phyloP scores from a whole-genome alignment of 2,329 filamentous ascomycete species.

The Zymoseptoria pseudotritici region DNA sequence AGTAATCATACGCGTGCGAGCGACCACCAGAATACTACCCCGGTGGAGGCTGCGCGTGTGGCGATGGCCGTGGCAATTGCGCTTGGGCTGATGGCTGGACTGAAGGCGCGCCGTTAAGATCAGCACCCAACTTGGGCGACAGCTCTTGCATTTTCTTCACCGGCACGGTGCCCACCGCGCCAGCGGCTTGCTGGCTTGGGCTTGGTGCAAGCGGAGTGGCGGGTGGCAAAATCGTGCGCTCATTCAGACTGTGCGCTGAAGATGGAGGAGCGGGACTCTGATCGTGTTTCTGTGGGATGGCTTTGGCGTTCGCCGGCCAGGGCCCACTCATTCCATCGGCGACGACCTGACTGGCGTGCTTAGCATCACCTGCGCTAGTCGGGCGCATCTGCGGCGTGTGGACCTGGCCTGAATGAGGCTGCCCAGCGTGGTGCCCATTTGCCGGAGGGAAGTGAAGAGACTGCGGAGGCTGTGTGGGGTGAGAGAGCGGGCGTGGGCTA shows the following conservation, averaged over 20 bases:
- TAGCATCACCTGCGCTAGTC: conserved; percentile 4
- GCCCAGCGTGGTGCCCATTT: conserved; percentile 7
- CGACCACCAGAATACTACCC: background rate
- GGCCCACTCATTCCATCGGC: conserved; percentile 29
- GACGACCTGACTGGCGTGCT: conserved; percentile 17
- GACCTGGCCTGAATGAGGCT: background rate
- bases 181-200: conserved; percentile 18
- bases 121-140: background rate
- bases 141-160: conserved; percentile 23
- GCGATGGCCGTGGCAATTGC: background rate
- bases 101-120: background rate
- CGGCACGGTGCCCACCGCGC: conserved; percentile 20
- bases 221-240: conserved; percentile 19
- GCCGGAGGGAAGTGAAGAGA: conserved; percentile 5
- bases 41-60: background rate
- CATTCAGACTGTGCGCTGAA: conserved; percentile 12
- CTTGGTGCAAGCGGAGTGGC: conserved; percentile 22
- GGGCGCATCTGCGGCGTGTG: conserved; percentile 16
- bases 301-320: conserved; percentile 24
- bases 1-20: background rate
- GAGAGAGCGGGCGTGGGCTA: conserved; percentile 1
- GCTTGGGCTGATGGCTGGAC: background rate
- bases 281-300: conserved; percentile 28
- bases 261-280: conserved; percentile 16
- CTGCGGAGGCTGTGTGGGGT: conserved; percentile 10